A percentile compares a stretch with the other conserved stretches of the same genome.
Conservation (phyloP, 257 asterid species). For the Przewalskia tangutica region DNA sequence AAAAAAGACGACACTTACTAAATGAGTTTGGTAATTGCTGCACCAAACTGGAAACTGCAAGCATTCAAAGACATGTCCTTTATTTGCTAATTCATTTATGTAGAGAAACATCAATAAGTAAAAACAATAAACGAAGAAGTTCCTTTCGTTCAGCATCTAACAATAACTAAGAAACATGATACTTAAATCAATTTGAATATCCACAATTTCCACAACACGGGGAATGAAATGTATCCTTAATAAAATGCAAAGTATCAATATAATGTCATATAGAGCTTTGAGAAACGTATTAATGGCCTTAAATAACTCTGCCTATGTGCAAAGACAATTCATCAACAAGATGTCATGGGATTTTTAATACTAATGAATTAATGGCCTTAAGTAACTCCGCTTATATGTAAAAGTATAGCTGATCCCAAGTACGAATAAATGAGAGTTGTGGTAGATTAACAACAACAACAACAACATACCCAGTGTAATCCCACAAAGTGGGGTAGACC, state of each 20-base stretch:
- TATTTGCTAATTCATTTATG: neutral
- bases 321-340: neutral
- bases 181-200: neutral
- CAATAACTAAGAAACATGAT: neutral
- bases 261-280: neutral
- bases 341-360: neutral
- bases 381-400: neutral
- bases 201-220: neutral
- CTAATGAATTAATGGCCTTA: neutral
- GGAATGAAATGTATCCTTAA: neutral
- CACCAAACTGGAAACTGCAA: constrained; percentile 10
- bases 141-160: neutral
- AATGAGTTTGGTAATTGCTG: constrained; percentile 9
- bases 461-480: too few species aligned
- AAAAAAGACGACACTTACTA: neutral
- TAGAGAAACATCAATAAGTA: neutral
- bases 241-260: neutral
- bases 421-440: neutral
- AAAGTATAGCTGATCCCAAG: neutral
- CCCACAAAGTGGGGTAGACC: neutral
- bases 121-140: neutral
- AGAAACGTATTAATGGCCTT: neutral
- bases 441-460: neutral
- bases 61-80: neutral
- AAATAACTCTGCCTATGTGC: neutral